phyloP scores from a whole-genome alignment of 2,329 filamentous ascomycete species.

The Talaromyces sp. region DNA sequence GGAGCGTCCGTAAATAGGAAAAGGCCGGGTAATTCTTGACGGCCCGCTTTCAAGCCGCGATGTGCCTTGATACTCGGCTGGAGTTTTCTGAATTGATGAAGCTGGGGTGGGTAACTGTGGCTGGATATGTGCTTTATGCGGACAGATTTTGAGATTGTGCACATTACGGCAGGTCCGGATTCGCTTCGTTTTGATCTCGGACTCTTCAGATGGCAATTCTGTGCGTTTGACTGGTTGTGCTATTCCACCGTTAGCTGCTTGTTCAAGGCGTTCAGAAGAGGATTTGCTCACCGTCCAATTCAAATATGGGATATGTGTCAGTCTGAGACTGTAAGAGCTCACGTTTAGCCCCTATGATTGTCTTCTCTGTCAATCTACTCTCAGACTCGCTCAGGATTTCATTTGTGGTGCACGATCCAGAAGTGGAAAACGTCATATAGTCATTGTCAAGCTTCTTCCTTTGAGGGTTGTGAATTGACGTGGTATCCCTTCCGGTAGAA shows the following conservation, averaged over 20 bases:
- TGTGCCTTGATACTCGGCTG: neutral
- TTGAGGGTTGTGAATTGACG: neutral
- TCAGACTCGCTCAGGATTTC: neutral
- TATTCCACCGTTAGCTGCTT: neutral
- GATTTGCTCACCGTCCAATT: constrained; percentile 10
- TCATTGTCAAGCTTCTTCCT: neutral
- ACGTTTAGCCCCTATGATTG: neutral
- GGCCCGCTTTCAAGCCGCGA: neutral
- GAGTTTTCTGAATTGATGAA: constrained; percentile 8
- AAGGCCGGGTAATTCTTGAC: neutral
- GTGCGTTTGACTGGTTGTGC: constrained; percentile 4
- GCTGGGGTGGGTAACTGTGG: neutral
- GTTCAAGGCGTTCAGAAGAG: neutral
- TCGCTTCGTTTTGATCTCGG: neutral
- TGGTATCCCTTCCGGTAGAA: neutral
- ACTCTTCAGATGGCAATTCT: constrained; percentile 9
- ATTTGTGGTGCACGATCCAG: neutral
- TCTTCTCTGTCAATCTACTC: neutral
- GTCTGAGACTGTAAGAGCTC: neutral
- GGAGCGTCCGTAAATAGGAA: neutral
- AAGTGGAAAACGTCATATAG: neutral
- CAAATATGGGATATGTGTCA: constrained; percentile 7
- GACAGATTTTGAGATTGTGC: neutral
- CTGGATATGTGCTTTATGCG: neutral
- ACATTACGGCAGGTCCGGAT: neutral